phyloP scores from a whole-genome alignment of 192 early-diverging fungal species.

The Entrophospora sp. region DNA sequence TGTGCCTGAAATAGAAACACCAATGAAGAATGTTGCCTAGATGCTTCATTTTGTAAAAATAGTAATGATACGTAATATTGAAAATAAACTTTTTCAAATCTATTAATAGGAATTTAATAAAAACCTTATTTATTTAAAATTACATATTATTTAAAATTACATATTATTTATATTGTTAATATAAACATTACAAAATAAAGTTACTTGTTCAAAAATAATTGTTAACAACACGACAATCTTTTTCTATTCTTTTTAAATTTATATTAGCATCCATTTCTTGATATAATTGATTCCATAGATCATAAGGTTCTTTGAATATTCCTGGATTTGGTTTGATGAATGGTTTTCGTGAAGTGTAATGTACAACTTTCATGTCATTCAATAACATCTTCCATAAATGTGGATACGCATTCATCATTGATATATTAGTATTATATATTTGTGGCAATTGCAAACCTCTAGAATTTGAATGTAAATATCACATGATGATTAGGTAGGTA shows the following conservation, averaged over 20 bases:
- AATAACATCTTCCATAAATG: not conserved
- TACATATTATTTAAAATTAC: too few species aligned
- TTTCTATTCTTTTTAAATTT: not conserved
- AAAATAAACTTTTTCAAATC: not conserved
- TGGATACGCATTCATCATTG: not conserved
- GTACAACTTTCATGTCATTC: not conserved
- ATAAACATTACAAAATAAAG: too few species aligned
- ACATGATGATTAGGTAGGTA: not conserved
- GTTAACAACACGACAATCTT: too few species aligned
- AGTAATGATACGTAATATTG: not conserved
- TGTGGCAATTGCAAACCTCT: not conserved
- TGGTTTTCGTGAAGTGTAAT: constrained; percentile 2
- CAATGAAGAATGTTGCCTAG: constrained; percentile 13
- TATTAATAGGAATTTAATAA: not conserved
- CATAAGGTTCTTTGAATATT: not conserved
- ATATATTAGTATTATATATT: not conserved
- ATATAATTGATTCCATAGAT: not conserved
- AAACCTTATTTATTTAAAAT: not conserved
- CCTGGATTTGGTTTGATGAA: not conserved
- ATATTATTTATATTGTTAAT: too few species aligned
- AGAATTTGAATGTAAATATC: not conserved
- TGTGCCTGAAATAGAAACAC: not conserved
- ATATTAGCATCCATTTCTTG: not conserved
- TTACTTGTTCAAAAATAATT: too few species aligned
- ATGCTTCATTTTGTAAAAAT: not conserved